Conservation (phyloP, 176 grass and related monocot species). For the Cenchrus purpureus region DNA sequence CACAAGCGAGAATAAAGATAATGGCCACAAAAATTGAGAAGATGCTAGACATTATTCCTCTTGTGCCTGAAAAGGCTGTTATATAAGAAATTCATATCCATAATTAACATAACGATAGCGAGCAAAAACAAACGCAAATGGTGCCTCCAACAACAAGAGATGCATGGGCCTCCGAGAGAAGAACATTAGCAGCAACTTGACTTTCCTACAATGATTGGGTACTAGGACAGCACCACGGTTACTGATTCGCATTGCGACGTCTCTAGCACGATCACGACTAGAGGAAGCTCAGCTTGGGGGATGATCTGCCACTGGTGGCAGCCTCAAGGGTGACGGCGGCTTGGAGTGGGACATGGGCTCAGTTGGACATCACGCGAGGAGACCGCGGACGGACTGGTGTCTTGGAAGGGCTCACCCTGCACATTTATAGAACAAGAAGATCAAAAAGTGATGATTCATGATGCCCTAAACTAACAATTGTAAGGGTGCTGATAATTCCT, state of each 20-base stretch:
- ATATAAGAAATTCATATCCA: conserved; percentile 44
- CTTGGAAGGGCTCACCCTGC: conserved; percentile 96
- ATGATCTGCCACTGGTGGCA: conserved; percentile 25
- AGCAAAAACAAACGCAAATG: conserved; percentile 31
- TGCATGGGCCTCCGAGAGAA: conserved; percentile 30
- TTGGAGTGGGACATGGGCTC: conserved; percentile 14
- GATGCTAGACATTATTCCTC: conserved; percentile 43
- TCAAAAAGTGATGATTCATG: background rate
- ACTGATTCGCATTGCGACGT: conserved; percentile 29
- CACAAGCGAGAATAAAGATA: background rate
- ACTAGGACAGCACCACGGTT: conserved; percentile 1
- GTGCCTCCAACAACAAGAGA: conserved; percentile 31
- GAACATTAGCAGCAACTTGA: conserved; percentile 35
- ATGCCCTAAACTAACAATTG: background rate
- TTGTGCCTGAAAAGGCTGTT: conserved; percentile 40
- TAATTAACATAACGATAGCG: conserved; percentile 33
- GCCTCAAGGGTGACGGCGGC: background rate
- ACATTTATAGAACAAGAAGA: background rate
- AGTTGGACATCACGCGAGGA: conserved; percentile 61
- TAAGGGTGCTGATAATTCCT: background rate
- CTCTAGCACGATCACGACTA: conserved; percentile 24
- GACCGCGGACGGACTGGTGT: conserved; percentile 81
- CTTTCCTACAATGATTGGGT: conserved; percentile 36
- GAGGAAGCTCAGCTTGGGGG: conserved; percentile 4
- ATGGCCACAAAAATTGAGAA: background rate